Percentiles rank a stretch among this genome's conserved stretches.
Conservation (phyloP, 2,329 filamentous ascomycete genomes). For the Cladosporium colombiae region DNA sequence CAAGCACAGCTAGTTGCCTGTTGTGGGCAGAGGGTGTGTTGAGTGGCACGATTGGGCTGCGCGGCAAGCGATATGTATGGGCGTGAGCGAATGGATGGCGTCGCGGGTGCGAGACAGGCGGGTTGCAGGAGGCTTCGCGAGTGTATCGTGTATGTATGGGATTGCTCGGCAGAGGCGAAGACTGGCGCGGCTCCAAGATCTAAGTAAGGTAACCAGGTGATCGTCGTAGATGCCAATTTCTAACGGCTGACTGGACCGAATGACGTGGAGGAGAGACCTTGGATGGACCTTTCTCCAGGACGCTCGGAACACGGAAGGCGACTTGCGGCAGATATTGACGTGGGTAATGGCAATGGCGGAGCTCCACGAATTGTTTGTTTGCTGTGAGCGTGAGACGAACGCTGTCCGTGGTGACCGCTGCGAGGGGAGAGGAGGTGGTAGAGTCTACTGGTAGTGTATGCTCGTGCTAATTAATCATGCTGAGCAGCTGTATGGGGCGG, state of each 20-base stretch:
- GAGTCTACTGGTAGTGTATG: background rate
- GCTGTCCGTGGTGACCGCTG: background rate
- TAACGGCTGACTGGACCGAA: conserved; percentile 3
- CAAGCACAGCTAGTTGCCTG: background rate
- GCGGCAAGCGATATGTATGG: conserved; percentile 9
- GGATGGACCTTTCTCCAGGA: conserved; percentile 10
- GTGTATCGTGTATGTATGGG: background rate
- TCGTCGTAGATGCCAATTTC: conserved; percentile 3
- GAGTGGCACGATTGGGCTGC: background rate
- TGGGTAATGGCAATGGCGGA: background rate
- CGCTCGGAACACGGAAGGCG: conserved; percentile 8
- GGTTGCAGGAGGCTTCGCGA: background rate
- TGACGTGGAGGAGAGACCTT: conserved; percentile 11
- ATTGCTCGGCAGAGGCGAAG: background rate
- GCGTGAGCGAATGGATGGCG: conserved; percentile 1
- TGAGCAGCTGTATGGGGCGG: background rate
- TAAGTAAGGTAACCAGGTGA: background rate
- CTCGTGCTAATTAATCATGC: background rate
- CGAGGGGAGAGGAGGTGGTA: background rate
- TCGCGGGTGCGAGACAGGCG: background rate
- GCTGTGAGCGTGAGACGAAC: background rate
- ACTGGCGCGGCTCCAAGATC: background rate
- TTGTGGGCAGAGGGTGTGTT: background rate
- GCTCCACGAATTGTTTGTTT: background rate
- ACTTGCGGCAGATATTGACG: background rate